A percentile compares a stretch with the other conserved stretches of the same genome.
Evolutionary conservation across 75 land plant species (phyloP).

Genomic region (Picea glauca): DNA sequence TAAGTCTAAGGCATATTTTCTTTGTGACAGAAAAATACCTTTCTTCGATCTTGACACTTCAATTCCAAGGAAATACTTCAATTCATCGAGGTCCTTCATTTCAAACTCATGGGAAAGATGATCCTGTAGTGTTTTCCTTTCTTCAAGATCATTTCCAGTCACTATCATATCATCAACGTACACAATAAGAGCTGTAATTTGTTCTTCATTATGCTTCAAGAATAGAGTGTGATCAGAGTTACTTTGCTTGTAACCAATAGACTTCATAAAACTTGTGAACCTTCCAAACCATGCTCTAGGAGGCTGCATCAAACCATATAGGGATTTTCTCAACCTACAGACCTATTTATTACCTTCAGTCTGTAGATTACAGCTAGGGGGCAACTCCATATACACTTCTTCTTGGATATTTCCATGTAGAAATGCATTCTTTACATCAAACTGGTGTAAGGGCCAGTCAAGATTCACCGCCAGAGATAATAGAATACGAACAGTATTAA

Average conservation of each 20-base stretch:
- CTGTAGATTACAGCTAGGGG: no score
- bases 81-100: not conserved
- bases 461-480: slow-evolving; percentile 14
- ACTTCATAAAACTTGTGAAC: not conserved
- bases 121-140: not conserved
- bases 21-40: not conserved
- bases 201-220: not conserved
- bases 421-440: slow-evolving; percentile 7
- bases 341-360: no score
- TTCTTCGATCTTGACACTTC: not conserved
- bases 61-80: no score
- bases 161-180: not conserved
- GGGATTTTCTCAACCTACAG: no score
- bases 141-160: not conserved
- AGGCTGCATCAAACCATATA: not conserved
- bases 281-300: slow-evolving; percentile 3
- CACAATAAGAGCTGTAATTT: not conserved
- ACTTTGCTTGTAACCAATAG: not conserved
- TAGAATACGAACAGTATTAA: slow-evolving; percentile 17
- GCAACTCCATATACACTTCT: slow-evolving; percentile 6
- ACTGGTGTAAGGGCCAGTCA: slow-evolving; percentile 12
- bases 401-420: slow-evolving; percentile 4
- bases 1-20: not conserved
- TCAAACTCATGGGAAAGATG: not conserved
- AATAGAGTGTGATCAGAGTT: not conserved